These are phyloP conservation scores for Plasmodium gonderi DNA, from an alignment of 169 alveolate species.

Conservation along the genomic window DNA sequence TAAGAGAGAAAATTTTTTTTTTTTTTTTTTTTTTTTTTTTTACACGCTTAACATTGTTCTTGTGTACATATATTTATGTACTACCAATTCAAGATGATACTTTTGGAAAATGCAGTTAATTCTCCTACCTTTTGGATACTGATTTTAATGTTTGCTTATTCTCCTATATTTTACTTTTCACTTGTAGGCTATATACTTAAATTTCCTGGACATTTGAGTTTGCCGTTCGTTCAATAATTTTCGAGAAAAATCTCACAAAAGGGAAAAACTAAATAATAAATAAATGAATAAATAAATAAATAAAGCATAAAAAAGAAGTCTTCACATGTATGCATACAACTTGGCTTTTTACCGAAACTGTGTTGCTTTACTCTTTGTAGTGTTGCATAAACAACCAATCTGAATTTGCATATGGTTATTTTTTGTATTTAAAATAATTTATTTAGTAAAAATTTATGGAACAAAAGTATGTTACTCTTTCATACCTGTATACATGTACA, in stretches of 20 bases:
- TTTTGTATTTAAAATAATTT: background rate
- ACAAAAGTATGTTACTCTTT: background rate
- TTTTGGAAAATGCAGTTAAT: background rate
- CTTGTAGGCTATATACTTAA: slow-evolving; percentile 62
- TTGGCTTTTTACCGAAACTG: background rate
- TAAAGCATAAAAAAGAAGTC: background rate
- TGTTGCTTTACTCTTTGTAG: too few species aligned
- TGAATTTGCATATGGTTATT: background rate
- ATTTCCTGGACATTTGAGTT: slow-evolving; percentile 41
- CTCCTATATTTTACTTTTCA: background rate
- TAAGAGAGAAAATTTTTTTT: background rate
- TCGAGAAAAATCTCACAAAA: background rate
- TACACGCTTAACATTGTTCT: background rate
- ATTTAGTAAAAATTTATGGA: background rate
- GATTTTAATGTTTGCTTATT: background rate
- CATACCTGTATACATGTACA: background rate
- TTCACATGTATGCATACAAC: background rate
- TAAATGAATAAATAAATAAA: too few species aligned
- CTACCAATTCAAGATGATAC: background rate
- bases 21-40: background rate
- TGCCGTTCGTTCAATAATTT: background rate
- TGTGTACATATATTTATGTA: background rate
- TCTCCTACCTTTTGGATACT: background rate
- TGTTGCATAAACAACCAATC: background rate
- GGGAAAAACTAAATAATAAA: background rate